Base-by-base conservation (phyloP, 495 filamentous ascomycete species). In the Opeltia flavorubescens region DNA sequence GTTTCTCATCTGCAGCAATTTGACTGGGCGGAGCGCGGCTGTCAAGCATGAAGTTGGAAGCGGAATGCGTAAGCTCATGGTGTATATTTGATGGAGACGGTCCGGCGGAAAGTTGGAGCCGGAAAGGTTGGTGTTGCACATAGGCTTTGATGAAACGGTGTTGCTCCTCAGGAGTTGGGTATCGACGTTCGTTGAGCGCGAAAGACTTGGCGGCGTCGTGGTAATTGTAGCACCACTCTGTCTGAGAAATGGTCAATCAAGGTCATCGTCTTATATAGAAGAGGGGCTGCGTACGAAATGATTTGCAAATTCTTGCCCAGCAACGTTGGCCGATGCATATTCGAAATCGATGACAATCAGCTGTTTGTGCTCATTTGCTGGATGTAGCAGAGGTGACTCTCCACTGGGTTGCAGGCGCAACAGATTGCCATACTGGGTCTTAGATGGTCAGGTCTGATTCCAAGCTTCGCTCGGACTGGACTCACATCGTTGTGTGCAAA, bases 351-450 rank as follows among this genome's bases (percentile, higher is more conserved):
- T 99, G 45, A 99, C 91, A 2, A 95, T 70, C 4, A 99, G 76
- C 58, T 89, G 89, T 61, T 88, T 95, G 65, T 99, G 91, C 52
- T 89, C 78, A 58, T 95, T 94, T 31, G 80, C 76, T 0, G 91
- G 93, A 27, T 84, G 74, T 6, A 95, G 78, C 18, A 96, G 73
- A 1, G 93, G 93, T 0, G 89, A 95, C 52, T 93, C 76, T 35
- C 82, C 80, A 42, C 75, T 73, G 4, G 93, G 88, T 39, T 82
- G 74, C 54, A 95, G 69, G n/a, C 91, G 83, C 24, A 99, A 77
- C 42, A 99, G 85, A 57, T 99, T 99, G 45, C 91, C 91, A 59
- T 96, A 96, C 80, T 99, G 91, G 21, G 91, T 94, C 84, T 95
- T 47, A 18, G 30, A 28, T 23, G 7, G 43, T 7, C 31, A 35